Conservation (phyloP, 1,284 basidiomycete species). For the Fomitopsis betulina region DNA sequence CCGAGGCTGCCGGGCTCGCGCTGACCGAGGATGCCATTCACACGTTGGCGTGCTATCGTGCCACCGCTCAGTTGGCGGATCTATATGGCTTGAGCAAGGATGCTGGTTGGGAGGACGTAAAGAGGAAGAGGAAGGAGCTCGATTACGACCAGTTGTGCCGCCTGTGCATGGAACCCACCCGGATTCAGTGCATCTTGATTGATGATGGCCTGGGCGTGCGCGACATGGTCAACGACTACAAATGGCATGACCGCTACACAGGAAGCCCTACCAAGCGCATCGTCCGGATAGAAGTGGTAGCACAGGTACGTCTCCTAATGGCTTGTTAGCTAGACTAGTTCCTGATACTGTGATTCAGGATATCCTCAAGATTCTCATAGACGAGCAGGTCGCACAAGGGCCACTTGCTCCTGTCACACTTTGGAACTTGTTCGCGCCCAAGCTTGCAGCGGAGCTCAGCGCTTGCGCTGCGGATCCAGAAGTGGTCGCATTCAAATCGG, state of each 20-base stretch:
- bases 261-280: slow-evolving; percentile 49
- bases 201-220: slow-evolving; percentile 61
- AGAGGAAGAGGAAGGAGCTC: slow-evolving; percentile 35
- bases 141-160: slow-evolving; percentile 55
- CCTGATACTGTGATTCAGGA: slow-evolving; percentile 20
- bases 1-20: slow-evolving; percentile 55
- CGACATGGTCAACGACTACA: slow-evolving; percentile 44
- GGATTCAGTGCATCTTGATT: slow-evolving; percentile 61
- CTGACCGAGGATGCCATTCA: slow-evolving; percentile 45
- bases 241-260: slow-evolving; percentile 61
- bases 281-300: slow-evolving; percentile 61
- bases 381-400: slow-evolving; percentile 18
- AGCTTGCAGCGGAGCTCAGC: slow-evolving; percentile 30
- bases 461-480: slow-evolving; percentile 35
- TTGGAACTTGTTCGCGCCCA: slow-evolving; percentile 30
- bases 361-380: slow-evolving; percentile 30
- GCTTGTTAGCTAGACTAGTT: not conserved
- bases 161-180: slow-evolving; percentile 44
- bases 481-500: slow-evolving; percentile 72
- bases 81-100: slow-evolving; percentile 39
- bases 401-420: slow-evolving; percentile 14
- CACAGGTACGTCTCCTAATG: slow-evolving; percentile 44
- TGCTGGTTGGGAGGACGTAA: slow-evolving; percentile 57
- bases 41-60: slow-evolving; percentile 56
- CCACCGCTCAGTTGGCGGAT: slow-evolving; percentile 46